phyloP scores from a whole-genome alignment of 768 basidiomycete genomes.

The Sistotremastrum suecicum region DNA sequence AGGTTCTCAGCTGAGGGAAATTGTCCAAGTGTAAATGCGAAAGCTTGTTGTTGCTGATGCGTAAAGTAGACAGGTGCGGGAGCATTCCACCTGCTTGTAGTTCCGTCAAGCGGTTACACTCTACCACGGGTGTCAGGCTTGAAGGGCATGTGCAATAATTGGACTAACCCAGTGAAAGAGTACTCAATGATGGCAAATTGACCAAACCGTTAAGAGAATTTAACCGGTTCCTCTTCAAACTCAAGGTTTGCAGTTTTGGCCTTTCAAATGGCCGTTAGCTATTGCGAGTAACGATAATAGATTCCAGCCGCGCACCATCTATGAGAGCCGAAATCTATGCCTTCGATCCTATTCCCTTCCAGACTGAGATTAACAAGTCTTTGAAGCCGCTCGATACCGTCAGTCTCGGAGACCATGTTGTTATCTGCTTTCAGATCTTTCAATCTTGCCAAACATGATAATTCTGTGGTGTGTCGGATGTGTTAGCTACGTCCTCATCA shows the following conservation, averaged over 20 bases:
- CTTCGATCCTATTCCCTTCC: slow-evolving; percentile 54
- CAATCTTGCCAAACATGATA: slow-evolving; percentile 71
- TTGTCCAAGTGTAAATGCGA: slow-evolving; percentile 41
- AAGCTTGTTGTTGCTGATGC: slow-evolving; percentile 72
- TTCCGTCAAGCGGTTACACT: slow-evolving; percentile 32
- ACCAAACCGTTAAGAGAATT: slow-evolving; percentile 42
- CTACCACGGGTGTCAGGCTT: too few relatives aligned
- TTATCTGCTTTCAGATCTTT: slow-evolving; percentile 84
- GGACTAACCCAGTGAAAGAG: slow-evolving; percentile 73
- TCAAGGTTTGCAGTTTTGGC: slow-evolving; percentile 60
- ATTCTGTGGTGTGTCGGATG: slow-evolving; percentile 33
- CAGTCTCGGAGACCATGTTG: slow-evolving; percentile 60
- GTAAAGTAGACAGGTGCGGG: slow-evolving; percentile 67
- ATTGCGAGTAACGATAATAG: slow-evolving; percentile 23
- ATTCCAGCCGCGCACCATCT: slow-evolving; percentile 44
- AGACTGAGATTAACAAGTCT: slow-evolving; percentile 74
- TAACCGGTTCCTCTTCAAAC: slow-evolving; percentile 67
- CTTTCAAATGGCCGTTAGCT: slow-evolving; percentile 12
- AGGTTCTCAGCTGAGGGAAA: slow-evolving; percentile 65
- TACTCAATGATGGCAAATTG: slow-evolving; percentile 45
- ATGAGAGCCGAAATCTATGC: slow-evolving; percentile 43
- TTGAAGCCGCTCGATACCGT: slow-evolving; percentile 69
- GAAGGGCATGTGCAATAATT: too few relatives aligned
- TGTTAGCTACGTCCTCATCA: background rate
- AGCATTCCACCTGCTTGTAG: slow-evolving; percentile 21